Evolutionary conservation across 2,329 filamentous ascomycete species (phyloP).

Genomic region (Neofusicoccum ribis): DNA sequence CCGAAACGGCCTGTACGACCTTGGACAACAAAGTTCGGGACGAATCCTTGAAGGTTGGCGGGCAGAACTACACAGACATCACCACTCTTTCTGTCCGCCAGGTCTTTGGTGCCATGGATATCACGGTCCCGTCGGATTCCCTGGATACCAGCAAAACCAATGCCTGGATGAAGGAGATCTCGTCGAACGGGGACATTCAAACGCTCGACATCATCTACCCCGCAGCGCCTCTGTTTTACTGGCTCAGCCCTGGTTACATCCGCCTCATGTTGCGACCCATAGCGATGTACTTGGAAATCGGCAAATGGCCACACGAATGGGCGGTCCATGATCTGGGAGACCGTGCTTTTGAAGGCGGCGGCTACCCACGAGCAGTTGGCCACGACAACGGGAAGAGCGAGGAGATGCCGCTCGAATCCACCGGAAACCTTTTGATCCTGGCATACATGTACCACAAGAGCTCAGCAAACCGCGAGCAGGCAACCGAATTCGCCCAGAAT

Average conservation of each 20-base stretch:
- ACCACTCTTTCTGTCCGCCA: slow-evolving; percentile 44
- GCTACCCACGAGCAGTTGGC: slow-evolving; percentile 44
- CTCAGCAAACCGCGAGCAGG: slow-evolving; percentile 40
- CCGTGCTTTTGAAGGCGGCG: slow-evolving; percentile 4
- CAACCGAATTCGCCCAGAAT: slow-evolving; percentile 23
- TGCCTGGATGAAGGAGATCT: slow-evolving; percentile 47
- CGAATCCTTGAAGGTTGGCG: slow-evolving; percentile 34
- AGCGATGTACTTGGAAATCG: slow-evolving; percentile 43
- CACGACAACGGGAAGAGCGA: slow-evolving; percentile 42
- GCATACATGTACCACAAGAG: slow-evolving; percentile 40
- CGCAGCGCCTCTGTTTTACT: slow-evolving; percentile 44
- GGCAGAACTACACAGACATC: slow-evolving; percentile 44
- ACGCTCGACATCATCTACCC: slow-evolving; percentile 48
- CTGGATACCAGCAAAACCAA: slow-evolving; percentile 33
- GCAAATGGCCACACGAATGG: slow-evolving; percentile 40
- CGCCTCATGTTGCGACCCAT: slow-evolving; percentile 47
- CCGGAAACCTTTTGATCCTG: slow-evolving; percentile 42
- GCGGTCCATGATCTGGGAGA: slow-evolving; percentile 44
- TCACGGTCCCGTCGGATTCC: slow-evolving; percentile 36
- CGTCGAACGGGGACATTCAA: slow-evolving; percentile 46
- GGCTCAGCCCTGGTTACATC: slow-evolving; percentile 46
- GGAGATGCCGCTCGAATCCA: slow-evolving; percentile 46
- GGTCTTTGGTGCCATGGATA: slow-evolving; percentile 43
- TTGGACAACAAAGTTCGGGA: slow-evolving; percentile 35
- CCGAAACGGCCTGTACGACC: slow-evolving; percentile 33